Base-by-base conservation (phyloP, 2,329 filamentous ascomycete species). In the Colletotrichum phormii region DNA sequence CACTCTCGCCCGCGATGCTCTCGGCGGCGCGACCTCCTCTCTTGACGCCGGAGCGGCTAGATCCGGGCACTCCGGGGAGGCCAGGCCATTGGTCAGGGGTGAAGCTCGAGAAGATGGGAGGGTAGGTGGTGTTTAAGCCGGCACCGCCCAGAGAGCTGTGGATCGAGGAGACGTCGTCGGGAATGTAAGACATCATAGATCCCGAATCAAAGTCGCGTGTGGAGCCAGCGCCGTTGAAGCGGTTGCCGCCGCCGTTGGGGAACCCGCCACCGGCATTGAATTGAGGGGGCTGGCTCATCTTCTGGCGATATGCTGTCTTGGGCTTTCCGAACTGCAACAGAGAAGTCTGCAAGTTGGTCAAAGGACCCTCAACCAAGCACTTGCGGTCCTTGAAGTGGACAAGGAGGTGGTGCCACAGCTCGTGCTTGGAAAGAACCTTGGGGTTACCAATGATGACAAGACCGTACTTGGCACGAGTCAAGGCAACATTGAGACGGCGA, bases 351-450 rank as follows among this genome's bases (percentile, higher is more conserved):
- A 99, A 88, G 80, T 99, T 99, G 74, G 93, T 97, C 75, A 99
- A 87, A 24, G 97, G 96, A 0, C 97, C 97, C 81, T 99, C 97
- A 6, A 99, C 97, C 13, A 99, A 90, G 81, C 96, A 98, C 79
- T 97, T 97, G 77, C 92, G 92, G 81, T 98, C 95, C 86, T 98
- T 98, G 89, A 98, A 99, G 82, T 99, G 97, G 51, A 96, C 89
- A 46, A 99, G 88, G 31, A 99, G 90, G 79, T 95, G 95, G 81
- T 99, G 97, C 97, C 97, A 99, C 51, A 99, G 88, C 75, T 97
- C 97, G 81, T 99, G 97, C 87, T 99, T 99, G 53, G 95, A 97
- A 55, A 99, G 86, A 49, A 99, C 95, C 85, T 98, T 98, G 37
- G 97, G 97, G 80, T 99, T 99, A 75, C 97, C 97, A 9, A 99